Conservation (phyloP, 805 yeast genomes). For the Zygosaccharomyces pseudorouxii region DNA sequence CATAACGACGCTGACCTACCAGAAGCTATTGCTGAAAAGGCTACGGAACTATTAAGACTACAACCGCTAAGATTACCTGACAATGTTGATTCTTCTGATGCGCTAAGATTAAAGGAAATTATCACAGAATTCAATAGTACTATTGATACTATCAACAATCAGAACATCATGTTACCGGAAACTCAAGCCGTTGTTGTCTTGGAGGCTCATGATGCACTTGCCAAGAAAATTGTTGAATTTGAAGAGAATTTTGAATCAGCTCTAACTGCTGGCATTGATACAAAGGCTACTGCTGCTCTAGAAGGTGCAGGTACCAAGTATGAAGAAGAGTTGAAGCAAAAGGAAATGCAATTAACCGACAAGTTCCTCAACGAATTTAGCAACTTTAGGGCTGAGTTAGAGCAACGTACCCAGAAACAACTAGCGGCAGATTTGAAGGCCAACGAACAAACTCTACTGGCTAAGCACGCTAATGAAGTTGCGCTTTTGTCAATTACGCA, state of each 20-base stretch:
- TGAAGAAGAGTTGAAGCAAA: constrained; percentile 25
- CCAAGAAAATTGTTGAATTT: constrained; percentile 13
- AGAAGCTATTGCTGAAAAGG: background rate
- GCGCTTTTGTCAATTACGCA: constrained; percentile 62
- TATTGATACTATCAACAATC: constrained; percentile 36
- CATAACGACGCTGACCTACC: background rate
- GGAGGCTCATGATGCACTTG: constrained; percentile 16
- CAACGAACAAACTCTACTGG: constrained; percentile 56
- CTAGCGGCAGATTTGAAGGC: constrained; percentile 63
- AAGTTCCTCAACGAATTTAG: constrained; percentile 58
- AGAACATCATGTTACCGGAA: constrained; percentile 30
- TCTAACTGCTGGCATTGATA: constrained; percentile 13
- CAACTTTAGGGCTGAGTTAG: constrained; percentile 55
- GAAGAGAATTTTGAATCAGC: constrained; percentile 15
- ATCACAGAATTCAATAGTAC: constrained; percentile 34
- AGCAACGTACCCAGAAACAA: constrained; percentile 52
- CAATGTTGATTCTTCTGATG: constrained; percentile 3
- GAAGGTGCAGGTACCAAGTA: constrained; percentile 24
- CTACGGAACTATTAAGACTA: constrained; percentile 6
- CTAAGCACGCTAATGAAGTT: constrained; percentile 71
- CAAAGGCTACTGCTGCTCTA: constrained; percentile 19
- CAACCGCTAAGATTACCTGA: constrained; percentile 6
- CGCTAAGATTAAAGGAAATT: constrained; percentile 14
- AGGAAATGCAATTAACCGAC: constrained; percentile 55
- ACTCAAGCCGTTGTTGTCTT: constrained; percentile 15